Evolutionary conservation across 2,329 filamentous ascomycete species (phyloP).

Genomic region (Cladorrhinum sp.): DNA sequence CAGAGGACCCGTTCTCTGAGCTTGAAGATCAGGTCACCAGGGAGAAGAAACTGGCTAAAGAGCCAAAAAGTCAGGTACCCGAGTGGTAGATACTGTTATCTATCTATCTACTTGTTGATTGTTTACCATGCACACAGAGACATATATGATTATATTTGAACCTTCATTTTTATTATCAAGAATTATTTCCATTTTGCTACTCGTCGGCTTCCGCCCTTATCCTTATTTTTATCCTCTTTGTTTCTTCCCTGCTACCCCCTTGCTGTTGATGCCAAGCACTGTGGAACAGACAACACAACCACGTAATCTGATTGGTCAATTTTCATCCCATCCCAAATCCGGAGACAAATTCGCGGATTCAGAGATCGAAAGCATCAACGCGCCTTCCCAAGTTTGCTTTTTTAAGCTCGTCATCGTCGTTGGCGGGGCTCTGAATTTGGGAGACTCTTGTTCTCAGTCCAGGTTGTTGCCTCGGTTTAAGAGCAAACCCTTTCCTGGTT

Average conservation of each 20-base stretch:
- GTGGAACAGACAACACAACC: background rate
- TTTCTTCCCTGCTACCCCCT: background rate
- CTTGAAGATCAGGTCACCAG: background rate
- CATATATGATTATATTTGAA: no score
- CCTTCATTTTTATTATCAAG: no score
- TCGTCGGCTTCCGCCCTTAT: no score
- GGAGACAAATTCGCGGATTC: background rate
- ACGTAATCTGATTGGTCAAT: background rate
- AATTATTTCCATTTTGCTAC: no score
- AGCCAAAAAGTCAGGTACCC: background rate
- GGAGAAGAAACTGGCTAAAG: background rate
- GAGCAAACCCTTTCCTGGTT: no score
- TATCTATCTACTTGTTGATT: background rate
- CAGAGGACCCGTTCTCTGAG: background rate
- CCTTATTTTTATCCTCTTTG: background rate
- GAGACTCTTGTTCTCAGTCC: no score
- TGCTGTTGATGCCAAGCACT: background rate
- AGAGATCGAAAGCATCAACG: no score
- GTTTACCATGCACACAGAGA: background rate
- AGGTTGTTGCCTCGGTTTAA: background rate
- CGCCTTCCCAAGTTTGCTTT: no score
- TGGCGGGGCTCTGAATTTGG: no score
- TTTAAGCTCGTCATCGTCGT: no score
- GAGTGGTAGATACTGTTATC: background rate
- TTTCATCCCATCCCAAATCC: background rate